phyloP scores from a whole-genome alignment of 75 land plant genomes.

The Picea glauca region DNA sequence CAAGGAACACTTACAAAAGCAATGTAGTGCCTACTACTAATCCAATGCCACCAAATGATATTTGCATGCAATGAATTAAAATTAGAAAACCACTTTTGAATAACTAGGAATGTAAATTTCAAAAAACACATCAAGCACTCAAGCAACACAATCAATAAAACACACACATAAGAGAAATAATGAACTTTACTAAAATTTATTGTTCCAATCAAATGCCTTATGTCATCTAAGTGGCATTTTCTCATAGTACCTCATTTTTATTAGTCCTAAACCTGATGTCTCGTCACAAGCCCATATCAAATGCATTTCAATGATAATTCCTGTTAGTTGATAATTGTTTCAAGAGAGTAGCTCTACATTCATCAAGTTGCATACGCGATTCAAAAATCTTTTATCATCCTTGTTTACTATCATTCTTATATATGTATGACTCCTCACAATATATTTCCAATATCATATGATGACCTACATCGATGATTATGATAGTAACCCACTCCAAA shows the following conservation, averaged over 20 bases:
- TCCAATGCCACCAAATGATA: slow-evolving; percentile 94
- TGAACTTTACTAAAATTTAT: neutral
- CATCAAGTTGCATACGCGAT: too few relatives aligned
- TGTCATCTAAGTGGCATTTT: neutral
- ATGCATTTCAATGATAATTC: too few relatives aligned
- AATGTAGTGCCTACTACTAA: slow-evolving; percentile 64
- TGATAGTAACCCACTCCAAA: too few relatives aligned
- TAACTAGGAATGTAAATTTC: neutral
- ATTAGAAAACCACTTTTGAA: slow-evolving; percentile 6
- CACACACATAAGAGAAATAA: neutral
- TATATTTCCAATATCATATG: too few relatives aligned
- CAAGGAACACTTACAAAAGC: slow-evolving; percentile 64
- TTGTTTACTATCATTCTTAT: too few relatives aligned
- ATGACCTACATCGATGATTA: too few relatives aligned
- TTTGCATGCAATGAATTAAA: slow-evolving; percentile 34
- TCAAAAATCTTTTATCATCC: too few relatives aligned
- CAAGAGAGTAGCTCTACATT: too few relatives aligned
- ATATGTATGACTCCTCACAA: too few relatives aligned
- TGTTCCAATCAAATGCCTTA: neutral
- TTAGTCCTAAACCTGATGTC: neutral
- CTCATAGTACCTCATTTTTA: neutral
- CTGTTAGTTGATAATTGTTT: too few relatives aligned
- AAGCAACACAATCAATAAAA: neutral
- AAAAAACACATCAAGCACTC: neutral
- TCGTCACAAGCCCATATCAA: too few relatives aligned